Evolutionary conservation across 2,329 filamentous ascomycete species (phyloP).

Genomic region (Neoscytalidium dimidiatum): DNA sequence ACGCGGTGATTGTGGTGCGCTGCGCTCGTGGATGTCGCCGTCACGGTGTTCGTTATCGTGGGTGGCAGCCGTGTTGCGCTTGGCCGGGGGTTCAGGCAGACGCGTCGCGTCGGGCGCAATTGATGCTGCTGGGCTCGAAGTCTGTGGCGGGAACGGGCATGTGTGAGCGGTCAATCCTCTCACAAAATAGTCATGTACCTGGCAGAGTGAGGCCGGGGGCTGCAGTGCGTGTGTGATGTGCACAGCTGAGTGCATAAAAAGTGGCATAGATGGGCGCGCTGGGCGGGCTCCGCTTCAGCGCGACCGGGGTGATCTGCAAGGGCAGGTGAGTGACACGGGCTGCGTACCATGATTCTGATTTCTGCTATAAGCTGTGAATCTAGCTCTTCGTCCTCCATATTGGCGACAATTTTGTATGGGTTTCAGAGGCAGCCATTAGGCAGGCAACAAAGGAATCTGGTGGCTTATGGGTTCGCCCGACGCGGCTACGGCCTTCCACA

Average conservation of each 20-base stretch:
- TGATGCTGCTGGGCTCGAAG: neutral
- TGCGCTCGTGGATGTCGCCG: neutral
- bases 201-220: neutral
- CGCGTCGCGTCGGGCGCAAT: neutral
- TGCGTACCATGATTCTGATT: conserved; percentile 14
- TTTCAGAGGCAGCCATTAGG: neutral
- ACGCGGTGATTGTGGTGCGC: neutral
- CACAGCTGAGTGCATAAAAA: conserved; percentile 10
- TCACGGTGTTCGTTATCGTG: neutral
- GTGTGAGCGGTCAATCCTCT: conserved; percentile 2
- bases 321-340: neutral
- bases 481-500: neutral
- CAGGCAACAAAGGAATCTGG: neutral
- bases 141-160: neutral
- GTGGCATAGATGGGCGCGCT: neutral
- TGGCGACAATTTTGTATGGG: neutral
- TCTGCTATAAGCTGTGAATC: conserved; percentile 16
- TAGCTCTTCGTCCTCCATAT: conserved; percentile 10
- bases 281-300: neutral
- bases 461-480: neutral
- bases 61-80: neutral
- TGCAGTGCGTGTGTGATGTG: neutral
- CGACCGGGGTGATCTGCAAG: neutral
- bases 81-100: conserved; percentile 5
- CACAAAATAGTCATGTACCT: conserved; percentile 6